A percentile compares a stretch with the other conserved stretches of the same genome.
phyloP scores from a whole-genome alignment of 129 eudicot species.

The Tagetes erecta region DNA sequence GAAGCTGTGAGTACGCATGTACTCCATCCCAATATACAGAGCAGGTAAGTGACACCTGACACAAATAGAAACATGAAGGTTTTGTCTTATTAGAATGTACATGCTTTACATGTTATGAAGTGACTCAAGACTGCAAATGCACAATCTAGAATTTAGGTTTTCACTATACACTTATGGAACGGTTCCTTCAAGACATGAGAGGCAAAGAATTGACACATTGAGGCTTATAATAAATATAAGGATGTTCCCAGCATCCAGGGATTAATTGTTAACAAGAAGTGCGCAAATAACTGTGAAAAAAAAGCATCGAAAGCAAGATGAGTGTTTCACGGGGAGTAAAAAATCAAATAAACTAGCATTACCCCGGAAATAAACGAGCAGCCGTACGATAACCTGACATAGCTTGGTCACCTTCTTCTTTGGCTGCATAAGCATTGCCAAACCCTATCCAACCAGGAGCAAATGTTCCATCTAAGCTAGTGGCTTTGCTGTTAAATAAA shows the following conservation, averaged over 20 bases:
- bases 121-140: slow-evolving; percentile 15
- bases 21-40: slow-evolving; percentile 94
- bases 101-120: background rate
- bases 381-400: slow-evolving; percentile 98
- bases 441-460: slow-evolving; percentile 94
- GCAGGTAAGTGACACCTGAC: slow-evolving; percentile 92
- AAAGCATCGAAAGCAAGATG: slow-evolving; percentile 7
- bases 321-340: slow-evolving; percentile 6
- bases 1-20: slow-evolving; percentile 95
- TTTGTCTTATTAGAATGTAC: slow-evolving; percentile 26
- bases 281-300: background rate
- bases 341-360: slow-evolving; percentile 16
- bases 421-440: slow-evolving; percentile 97
- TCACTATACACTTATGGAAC: background rate
- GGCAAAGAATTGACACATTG: background rate
- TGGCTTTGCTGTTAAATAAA: slow-evolving; percentile 72
- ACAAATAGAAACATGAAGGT: slow-evolving; percentile 37
- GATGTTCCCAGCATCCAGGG: background rate
- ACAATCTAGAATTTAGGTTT: background rate
- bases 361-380: slow-evolving; percentile 99
- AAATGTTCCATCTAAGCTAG: slow-evolving; percentile 84
- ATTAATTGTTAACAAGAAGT: background rate
- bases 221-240: background rate
- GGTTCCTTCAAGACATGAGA: background rate
- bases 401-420: slow-evolving; percentile 98